These are phyloP conservation scores for Oleoguttula mirabilis DNA, from an alignment of 495 filamentous ascomycete species.

Conservation along the genomic window DNA sequence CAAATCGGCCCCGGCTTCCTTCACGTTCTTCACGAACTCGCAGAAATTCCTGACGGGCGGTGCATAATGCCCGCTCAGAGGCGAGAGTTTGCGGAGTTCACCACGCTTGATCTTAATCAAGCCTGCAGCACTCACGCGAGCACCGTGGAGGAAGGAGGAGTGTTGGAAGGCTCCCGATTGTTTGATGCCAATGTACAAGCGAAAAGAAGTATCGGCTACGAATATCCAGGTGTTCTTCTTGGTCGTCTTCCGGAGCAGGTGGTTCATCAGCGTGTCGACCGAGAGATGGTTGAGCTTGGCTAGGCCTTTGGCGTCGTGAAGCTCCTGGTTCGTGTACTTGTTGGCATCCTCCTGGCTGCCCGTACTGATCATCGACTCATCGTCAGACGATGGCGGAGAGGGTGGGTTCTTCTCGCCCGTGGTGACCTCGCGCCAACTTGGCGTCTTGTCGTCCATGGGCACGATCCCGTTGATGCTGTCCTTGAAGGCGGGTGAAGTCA, in stretches of 20 bases:
- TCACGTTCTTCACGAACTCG: slow-evolving; percentile 60
- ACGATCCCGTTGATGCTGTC: slow-evolving; percentile 75
- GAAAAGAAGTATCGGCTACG: slow-evolving; percentile 72
- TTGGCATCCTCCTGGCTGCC: slow-evolving; percentile 28
- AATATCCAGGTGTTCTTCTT: slow-evolving; percentile 85
- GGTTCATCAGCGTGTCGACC: slow-evolving; percentile 56
- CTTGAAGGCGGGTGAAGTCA: slow-evolving; percentile 60
- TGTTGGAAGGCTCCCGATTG: slow-evolving; percentile 82
- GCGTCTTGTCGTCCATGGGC: slow-evolving; percentile 46
- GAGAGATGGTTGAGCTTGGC: slow-evolving; percentile 57
- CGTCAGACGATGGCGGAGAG: slow-evolving; percentile 12
- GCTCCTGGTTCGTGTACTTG: slow-evolving; percentile 42
- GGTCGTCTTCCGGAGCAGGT: slow-evolving; percentile 55
- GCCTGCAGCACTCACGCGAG: slow-evolving; percentile 64
- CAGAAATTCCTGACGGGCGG: slow-evolving; percentile 70
- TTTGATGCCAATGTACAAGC: slow-evolving; percentile 86
- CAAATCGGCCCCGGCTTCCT: slow-evolving; percentile 68
- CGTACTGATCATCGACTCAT: slow-evolving; percentile 16
- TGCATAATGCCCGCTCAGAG: slow-evolving; percentile 71
- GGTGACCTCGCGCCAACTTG: slow-evolving; percentile 32
- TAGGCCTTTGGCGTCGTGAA: slow-evolving; percentile 43
- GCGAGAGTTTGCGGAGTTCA: slow-evolving; percentile 46
- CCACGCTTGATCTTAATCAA: slow-evolving; percentile 76
- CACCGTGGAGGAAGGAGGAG: slow-evolving; percentile 73
- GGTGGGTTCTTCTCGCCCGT: slow-evolving; percentile 8